Base-by-base conservation (phyloP, 306 rosid species). In the Rosa multiflora region DNA sequence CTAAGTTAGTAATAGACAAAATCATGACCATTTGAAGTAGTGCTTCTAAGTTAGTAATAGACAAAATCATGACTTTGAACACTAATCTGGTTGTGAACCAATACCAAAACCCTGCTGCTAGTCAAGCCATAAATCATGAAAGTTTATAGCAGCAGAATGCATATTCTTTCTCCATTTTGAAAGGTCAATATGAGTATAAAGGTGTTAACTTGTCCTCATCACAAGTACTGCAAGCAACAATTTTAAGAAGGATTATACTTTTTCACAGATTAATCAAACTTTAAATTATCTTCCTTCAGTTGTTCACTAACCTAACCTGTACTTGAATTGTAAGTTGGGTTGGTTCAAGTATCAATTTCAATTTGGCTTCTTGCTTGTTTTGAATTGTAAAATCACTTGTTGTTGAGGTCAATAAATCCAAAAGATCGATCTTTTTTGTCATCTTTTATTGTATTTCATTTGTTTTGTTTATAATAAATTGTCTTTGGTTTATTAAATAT, bases 221-320 rank as follows among this genome's bases (percentile, higher is more conserved):
- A 63, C 10, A 21, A 15, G 35, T 23, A 13, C 26, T 61, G 68
- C 42, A 63, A 63, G 40, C 15, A 69, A 4, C 10, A 20, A 23
- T 17, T 69, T 67, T 18, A 18, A 35, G 43, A 18, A 7, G 23
- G 26, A 67, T 39, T 67, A 39, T 39, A 40, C 72, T 52, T 67
- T 9, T 40, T 15, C 21, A 58, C 5, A 6, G 8, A 49, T 72
- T 49, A 73, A 84, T 58, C 56, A 74, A 72, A 67, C 53, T 10
- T 55, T 46, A 53, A 43, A 59, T 48, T 47, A 43, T 64, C 74
- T 59, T 20, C 56, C 42, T 47, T 46, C 11, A 63, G 14, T 20
- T 48, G 47, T n/a, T 73, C 68, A 5, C 74, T 75, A 70, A 59
- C 76, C 82, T 21, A 61, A 78, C 82, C 39, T 43, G 49, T 32